A percentile compares a stretch with the other conserved stretches of the same genome.
Conservation (phyloP, 331 rosid genomes). For the Malus hybrid region DNA sequence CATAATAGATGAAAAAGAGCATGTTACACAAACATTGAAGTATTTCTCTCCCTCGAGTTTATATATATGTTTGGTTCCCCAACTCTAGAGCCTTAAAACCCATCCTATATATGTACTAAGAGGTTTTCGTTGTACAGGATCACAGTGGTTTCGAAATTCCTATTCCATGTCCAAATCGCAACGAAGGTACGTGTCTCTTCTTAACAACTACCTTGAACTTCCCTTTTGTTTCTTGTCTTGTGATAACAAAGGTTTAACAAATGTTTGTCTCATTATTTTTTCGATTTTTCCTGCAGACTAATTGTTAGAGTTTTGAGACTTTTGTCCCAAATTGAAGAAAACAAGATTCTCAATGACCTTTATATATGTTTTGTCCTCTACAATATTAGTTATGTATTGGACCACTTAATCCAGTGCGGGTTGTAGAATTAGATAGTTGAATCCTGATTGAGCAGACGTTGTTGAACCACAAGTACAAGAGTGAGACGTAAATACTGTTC, state of each 20-base stretch:
- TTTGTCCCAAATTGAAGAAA: no score
- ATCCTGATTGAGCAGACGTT: no score
- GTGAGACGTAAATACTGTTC: no score
- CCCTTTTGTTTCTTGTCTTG: not conserved
- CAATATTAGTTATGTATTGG: no score
- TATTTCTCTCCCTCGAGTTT: not conserved
- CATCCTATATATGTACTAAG: not conserved
- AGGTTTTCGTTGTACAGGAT: slow-evolving; percentile 32
- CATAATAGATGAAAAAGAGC: slow-evolving; percentile 32
- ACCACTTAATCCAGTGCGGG: no score
- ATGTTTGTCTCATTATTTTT: not conserved
- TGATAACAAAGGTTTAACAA: not conserved
- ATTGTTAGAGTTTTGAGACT: no score
- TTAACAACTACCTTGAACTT: not conserved
- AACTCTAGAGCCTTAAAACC: not conserved
- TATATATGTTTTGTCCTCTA: no score
- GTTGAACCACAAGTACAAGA: no score
- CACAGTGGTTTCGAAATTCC: slow-evolving; percentile 30
- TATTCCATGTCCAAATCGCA: slow-evolving; percentile 27
- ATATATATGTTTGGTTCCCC: not conserved
- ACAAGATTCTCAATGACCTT: no score
- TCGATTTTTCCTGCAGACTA: not conserved
- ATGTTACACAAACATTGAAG: slow-evolving; percentile 13
- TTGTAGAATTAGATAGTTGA: no score
- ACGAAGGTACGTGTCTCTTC: slow-evolving; percentile 38